phyloP scores from a whole-genome alignment of 257 asterid genomes.

The Solanum sitiens region DNA sequence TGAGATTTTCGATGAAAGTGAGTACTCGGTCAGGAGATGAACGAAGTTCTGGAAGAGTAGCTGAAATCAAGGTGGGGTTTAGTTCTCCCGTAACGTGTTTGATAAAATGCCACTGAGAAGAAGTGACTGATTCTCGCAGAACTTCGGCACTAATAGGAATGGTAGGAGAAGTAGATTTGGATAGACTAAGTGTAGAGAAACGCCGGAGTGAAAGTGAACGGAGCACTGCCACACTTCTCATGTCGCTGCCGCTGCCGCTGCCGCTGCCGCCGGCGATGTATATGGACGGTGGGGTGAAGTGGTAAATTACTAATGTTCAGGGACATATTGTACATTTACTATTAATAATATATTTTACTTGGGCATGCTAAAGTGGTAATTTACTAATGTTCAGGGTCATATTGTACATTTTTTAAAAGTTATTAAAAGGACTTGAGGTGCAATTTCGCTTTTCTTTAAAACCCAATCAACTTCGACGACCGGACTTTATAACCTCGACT shows the following conservation, averaged over 20 bases:
- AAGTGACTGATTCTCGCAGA: conserved; percentile 5
- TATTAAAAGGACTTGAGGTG: neutral
- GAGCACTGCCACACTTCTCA: neutral
- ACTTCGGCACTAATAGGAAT: neutral
- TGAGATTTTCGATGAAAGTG: conserved; percentile 20
- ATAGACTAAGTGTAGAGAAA: conserved; percentile 3
- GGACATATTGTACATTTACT: no score
- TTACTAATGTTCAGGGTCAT: neutral
- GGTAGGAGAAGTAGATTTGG: neutral
- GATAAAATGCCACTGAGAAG: conserved; percentile 59
- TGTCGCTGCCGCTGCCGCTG: neutral
- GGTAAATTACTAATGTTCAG: no score
- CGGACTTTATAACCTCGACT: neutral
- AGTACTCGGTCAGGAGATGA: conserved; percentile 21
- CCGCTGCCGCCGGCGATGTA: no score
- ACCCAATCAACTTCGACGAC: neutral
- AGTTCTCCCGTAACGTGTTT: conserved; percentile 29
- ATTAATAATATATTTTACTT: no score
- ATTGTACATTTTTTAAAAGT: neutral
- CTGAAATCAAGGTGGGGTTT: conserved; percentile 20
- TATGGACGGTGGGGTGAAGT: no score
- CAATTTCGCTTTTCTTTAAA: neutral
- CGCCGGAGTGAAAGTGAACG: neutral
- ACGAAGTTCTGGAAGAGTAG: conserved; percentile 31
- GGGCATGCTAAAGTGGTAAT: neutral